Evolutionary conservation across 2,329 filamentous ascomycete genomes (phyloP), one percentile per base, ranked within the genome.

Genomic region (Hypoxylon sp.): DNA sequence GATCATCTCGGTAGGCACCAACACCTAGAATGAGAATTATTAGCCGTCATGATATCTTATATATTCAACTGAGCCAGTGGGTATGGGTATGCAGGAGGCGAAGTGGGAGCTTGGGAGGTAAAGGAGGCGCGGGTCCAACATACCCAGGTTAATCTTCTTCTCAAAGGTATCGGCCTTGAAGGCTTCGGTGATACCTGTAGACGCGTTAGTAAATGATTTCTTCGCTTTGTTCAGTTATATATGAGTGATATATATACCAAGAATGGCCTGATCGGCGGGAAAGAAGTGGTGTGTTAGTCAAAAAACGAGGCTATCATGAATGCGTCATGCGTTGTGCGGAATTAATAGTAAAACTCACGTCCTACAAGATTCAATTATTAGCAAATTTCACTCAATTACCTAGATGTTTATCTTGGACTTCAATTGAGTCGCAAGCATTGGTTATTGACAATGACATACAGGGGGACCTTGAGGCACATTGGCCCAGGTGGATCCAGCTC

Each of bases 71-170:
- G n/a, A 44, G 13, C 42, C 22, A 46, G 5, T 4, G 5, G 13
- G 9, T 22, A 13, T 19, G 37, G 6, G 6, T 31, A 9, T 31
- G 29, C 6, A 6, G 9, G 24, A 44, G 39, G 53, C 14, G 2
- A 10, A 37, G 35, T 44, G 10, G 37, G 8, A 44, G 39, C 5
- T 42, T 13, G 56, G 56, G 65, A 37, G 62, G 58, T 46, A 53
- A 39, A 3, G 68, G 57, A 31, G 52, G 60, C 47, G 46, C 24
- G 47, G 62, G 48, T 31, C 9, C 63, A 6, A 76, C 87, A 78
- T 84, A 92, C 92, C 96, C 70, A 99, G 86, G 86, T 98, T 98
- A 87, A 99, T 98, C 90, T 98, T 99, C 86, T 97, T 90, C 71
- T 90, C 85, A 83, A 97, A 95, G 78, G 86, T 88, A 82, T 99